Evolutionary conservation across 306 rosid genomes (phyloP).

Genomic region (Lupinus albus): DNA sequence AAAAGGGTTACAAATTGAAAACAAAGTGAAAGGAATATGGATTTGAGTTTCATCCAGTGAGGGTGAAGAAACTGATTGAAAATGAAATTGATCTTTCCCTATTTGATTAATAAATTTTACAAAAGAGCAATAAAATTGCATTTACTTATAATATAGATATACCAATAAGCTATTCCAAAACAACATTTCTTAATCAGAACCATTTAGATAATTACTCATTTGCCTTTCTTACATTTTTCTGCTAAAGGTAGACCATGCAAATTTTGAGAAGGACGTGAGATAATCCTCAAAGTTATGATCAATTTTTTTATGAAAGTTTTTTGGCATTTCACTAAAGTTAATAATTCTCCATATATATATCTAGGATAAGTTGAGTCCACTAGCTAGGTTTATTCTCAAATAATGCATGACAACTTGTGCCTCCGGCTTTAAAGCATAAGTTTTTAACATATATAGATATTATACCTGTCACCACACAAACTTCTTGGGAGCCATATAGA

Average conservation of each 20-base stretch:
- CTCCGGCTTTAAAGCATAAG: constrained; percentile 29
- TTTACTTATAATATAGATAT: background rate
- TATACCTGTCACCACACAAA: too few species aligned
- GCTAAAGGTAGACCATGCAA: constrained; percentile 7
- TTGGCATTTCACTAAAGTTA: constrained; percentile 21
- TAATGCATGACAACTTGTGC: constrained; percentile 11
- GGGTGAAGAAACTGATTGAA: constrained; percentile 24
- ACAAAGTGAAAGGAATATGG: constrained; percentile 23
- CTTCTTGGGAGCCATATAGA: background rate
- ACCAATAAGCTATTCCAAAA: constrained; percentile 12
- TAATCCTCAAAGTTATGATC: background rate
- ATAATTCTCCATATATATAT: constrained; percentile 14
- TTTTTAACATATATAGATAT: too few species aligned
- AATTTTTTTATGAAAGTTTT: background rate
- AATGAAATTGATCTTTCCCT: constrained; percentile 16
- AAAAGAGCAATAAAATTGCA: constrained; percentile 14
- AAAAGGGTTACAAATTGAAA: background rate
- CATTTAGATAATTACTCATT: background rate
- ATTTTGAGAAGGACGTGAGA: constrained; percentile 21
- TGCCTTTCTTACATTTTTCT: background rate
- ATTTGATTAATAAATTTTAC: constrained; percentile 6
- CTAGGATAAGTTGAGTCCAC: constrained; percentile 29
- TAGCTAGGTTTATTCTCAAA: constrained; percentile 16
- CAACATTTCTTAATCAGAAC: constrained; percentile 3
- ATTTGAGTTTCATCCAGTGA: background rate